phyloP scores from a whole-genome alignment of 345 rosid species.

The Aethionema arabicum region DNA sequence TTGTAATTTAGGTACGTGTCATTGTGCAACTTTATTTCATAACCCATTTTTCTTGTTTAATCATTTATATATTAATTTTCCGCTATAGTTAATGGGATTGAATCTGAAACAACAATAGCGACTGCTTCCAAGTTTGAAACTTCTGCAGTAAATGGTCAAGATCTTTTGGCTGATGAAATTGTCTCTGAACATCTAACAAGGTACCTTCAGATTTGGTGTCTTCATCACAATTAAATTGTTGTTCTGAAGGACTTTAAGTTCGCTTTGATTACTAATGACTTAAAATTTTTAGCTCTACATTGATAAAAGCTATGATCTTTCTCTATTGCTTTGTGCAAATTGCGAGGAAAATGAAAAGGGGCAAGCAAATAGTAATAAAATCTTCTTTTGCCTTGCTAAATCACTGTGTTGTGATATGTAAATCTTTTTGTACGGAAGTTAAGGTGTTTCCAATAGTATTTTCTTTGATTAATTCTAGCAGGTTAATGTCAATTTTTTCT shows the following conservation, averaged over 20 bases:
- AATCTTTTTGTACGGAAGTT: slow-evolving; percentile 1
- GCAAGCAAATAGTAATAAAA: neutral
- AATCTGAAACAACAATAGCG: slow-evolving; percentile 28
- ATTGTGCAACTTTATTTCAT: neutral
- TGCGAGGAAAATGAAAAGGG: neutral
- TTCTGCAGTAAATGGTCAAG: slow-evolving; percentile 31
- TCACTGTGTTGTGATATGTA: slow-evolving; percentile 14
- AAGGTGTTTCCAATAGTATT: neutral
- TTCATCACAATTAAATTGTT: neutral
- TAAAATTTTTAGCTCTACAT: slow-evolving; percentile 1
- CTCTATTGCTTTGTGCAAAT: neutral
- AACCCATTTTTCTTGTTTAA: neutral
- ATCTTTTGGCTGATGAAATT: slow-evolving; percentile 78
- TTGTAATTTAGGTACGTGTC: slow-evolving; percentile 26
- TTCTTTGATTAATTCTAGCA: slow-evolving; percentile 3
- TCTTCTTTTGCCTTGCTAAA: slow-evolving; percentile 8
- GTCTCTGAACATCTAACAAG: slow-evolving; percentile 91
- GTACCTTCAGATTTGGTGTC: slow-evolving; percentile 34
- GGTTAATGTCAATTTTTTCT: neutral
- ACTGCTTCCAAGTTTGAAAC: slow-evolving; percentile 27
- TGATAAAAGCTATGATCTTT: slow-evolving; percentile 18
- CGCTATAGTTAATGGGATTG: slow-evolving; percentile 36
- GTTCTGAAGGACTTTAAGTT: slow-evolving; percentile 15
- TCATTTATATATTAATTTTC: neutral
- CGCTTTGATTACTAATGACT: neutral